Conservation (phyloP, 1,284 basidiomycete genomes). For the Abortiporus biennis region DNA sequence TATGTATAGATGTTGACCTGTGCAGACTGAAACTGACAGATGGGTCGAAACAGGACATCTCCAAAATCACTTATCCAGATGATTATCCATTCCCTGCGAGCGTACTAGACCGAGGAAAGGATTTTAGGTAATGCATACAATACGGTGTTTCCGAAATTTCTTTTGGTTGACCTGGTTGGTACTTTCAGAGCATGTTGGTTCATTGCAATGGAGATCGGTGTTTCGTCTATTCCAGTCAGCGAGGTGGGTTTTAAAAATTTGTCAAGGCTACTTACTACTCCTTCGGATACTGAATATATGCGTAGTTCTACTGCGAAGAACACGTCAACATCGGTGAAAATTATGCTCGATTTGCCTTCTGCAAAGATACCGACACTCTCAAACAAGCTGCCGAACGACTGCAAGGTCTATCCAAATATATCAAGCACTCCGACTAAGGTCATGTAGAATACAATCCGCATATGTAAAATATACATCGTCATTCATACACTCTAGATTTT, state of each 20-base stretch:
- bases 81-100: conserved; percentile 79
- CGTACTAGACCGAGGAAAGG: conserved; percentile 76
- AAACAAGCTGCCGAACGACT: conserved; percentile 74
- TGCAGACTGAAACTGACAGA: background rate
- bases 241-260: conserved; percentile 57
- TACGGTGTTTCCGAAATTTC: conserved; percentile 8
- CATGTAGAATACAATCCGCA: background rate
- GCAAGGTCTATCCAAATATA: conserved; percentile 55
- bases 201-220: conserved; percentile 82
- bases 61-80: conserved; percentile 74
- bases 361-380: conserved; percentile 86
- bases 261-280: background rate
- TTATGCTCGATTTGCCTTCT: conserved; percentile 88
- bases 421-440: conserved; percentile 5
- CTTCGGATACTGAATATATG: background rate
- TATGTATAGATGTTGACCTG: conserved; percentile 26
- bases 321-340: conserved; percentile 82
- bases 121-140: conserved; percentile 62
- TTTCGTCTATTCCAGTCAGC: conserved; percentile 90
- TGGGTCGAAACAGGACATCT: conserved; percentile 59
- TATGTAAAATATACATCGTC: background rate
- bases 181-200: conserved; percentile 78
- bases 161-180: too few species aligned
- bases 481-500: conserved; percentile 4
- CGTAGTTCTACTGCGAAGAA: conserved; percentile 84